phyloP scores from a whole-genome alignment of 2,329 filamentous ascomycete genomes.

The Zymoseptoria pseudotritici region DNA sequence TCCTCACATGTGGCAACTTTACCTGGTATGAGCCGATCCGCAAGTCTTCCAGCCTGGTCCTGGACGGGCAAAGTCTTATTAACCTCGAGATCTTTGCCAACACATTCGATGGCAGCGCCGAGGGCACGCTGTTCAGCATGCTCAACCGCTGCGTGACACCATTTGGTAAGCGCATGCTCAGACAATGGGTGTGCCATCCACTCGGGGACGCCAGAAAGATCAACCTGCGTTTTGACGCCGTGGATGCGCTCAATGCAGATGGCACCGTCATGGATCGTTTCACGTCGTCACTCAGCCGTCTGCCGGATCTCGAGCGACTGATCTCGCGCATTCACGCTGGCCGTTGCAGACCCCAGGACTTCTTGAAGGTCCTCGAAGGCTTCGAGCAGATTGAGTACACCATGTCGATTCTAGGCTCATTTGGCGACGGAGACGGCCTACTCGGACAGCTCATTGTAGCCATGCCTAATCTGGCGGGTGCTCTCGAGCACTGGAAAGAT shows the following conservation, averaged over 20 bases:
- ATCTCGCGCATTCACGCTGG: conserved; percentile 93
- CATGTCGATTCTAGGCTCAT: conserved; percentile 67
- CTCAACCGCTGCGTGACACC: conserved; percentile 93
- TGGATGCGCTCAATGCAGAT: conserved; percentile 86
- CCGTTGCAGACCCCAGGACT: conserved; percentile 83
- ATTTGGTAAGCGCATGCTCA: conserved; percentile 91
- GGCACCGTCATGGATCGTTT: conserved; percentile 76
- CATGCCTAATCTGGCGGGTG: conserved; percentile 75
- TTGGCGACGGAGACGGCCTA: conserved; percentile 70
- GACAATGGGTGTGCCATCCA: conserved; percentile 96
- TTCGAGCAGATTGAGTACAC: conserved; percentile 98
- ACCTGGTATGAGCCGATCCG: conserved; percentile 86
- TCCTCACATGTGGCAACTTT: conserved; percentile 87
- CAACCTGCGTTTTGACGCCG: conserved; percentile 87
- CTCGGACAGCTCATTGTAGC: conserved; percentile 73
- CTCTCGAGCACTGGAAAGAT: conserved; percentile 77
- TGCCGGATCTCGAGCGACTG: conserved; percentile 88
- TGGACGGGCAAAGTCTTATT: conserved; percentile 93
- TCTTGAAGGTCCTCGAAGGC: conserved; percentile 85
- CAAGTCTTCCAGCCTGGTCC: conserved; percentile 77
- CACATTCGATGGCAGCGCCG: conserved; percentile 72
- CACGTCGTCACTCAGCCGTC: conserved; percentile 75
- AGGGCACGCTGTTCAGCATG: conserved; percentile 83
- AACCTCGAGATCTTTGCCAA: conserved; percentile 98
- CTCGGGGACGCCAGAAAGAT: conserved; percentile 80